Evolutionary conservation across 495 filamentous ascomycete species (phyloP), one percentile per base, ranked within the genome.

Genomic region (Penicillium psychrofluorescens): DNA sequence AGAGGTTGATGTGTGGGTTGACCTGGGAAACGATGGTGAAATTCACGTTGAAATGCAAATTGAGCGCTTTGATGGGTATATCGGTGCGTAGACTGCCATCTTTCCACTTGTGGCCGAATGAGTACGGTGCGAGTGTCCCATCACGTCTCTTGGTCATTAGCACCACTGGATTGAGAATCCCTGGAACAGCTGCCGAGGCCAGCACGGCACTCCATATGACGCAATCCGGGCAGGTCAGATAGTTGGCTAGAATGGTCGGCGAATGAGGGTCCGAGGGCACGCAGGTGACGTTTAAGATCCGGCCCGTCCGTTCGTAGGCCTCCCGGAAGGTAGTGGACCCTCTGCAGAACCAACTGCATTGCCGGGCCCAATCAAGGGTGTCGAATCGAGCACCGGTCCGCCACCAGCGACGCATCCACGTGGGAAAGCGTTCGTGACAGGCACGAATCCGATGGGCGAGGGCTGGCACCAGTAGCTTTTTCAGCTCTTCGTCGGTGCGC

Each of bases 71-170:
- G 58, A 97, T 80, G 0, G 92, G 92, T 43, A 98, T 95, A 59
- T 98, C 92, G 2, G 92, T 98, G 10, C 91, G 81, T 32, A 98
- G 67, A 45, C 80, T 86, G 40, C 94, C 92, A 57, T 98, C 92
- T 64, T 97, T 97, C 94, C 94, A 98, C 66, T 95, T 96, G 65
- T 95, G 87, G 0, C 90, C 91, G 56, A 96, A 95, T 2, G 83
- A 88, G 59, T 95, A 97, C 0, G 91, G 91, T 0, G 72, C 74
- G 1, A 97, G 74, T 2, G 70, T 80, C 1, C 90, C 90, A 43
- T 85, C 74, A 16, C 72, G 71, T 52, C 73, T 86, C 65, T 97
- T 98, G 75, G 84, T 91, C 92, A 98, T 96, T 33, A 98, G 68
- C 2, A 97, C 90, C 2, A 98, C 90, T 0, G 94, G 94, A 55